These are phyloP conservation scores for Exophiala phaeomuriformis DNA, from an alignment of 2,329 filamentous ascomycete species.

Conservation along the genomic window DNA sequence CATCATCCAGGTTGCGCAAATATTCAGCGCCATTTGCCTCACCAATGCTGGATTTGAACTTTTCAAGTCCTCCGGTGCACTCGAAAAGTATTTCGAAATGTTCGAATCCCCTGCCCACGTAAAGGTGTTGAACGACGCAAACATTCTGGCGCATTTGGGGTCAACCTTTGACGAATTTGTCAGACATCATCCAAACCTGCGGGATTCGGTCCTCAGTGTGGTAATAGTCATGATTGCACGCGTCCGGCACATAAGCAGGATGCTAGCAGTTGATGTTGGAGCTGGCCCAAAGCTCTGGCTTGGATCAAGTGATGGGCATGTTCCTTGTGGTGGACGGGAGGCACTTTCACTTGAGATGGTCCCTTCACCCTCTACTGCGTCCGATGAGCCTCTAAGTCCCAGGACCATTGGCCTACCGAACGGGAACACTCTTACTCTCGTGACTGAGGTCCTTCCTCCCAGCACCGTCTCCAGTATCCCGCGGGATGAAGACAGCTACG, in stretches of 20 bases:
- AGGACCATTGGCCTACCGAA: slow-evolving; percentile 31
- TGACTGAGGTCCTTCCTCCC: slow-evolving; percentile 14
- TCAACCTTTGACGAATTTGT: slow-evolving; percentile 88
- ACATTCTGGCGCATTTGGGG: slow-evolving; percentile 67
- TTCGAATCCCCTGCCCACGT: slow-evolving; percentile 90
- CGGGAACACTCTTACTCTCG: slow-evolving; percentile 31
- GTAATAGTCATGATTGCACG: slow-evolving; percentile 82
- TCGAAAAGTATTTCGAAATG: slow-evolving; percentile 88
- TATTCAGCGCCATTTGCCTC: slow-evolving; percentile 87
- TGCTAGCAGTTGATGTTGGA: slow-evolving; percentile 60
- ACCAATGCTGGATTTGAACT: slow-evolving; percentile 81
- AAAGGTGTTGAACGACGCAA: slow-evolving; percentile 71
- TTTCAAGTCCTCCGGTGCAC: slow-evolving; percentile 72
- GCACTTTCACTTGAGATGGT: slow-evolving; percentile 22
- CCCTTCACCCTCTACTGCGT: slow-evolving; percentile 4
- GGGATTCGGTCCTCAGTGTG: slow-evolving; percentile 72
- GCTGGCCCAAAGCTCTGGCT: slow-evolving; percentile 75
- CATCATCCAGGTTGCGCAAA: slow-evolving; percentile 75
- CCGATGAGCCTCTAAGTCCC: slow-evolving; percentile 10
- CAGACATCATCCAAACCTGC: slow-evolving; percentile 81
- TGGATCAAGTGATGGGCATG: slow-evolving; percentile 50
- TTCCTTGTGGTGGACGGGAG: slow-evolving; percentile 49
- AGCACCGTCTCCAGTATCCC: slow-evolving; percentile 7
- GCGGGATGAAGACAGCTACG: slow-evolving; percentile 43
- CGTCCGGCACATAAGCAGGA: slow-evolving; percentile 65